Evolutionary conservation across 495 filamentous ascomycete genomes (phyloP).

Genomic region (Xylaria intraflava): DNA sequence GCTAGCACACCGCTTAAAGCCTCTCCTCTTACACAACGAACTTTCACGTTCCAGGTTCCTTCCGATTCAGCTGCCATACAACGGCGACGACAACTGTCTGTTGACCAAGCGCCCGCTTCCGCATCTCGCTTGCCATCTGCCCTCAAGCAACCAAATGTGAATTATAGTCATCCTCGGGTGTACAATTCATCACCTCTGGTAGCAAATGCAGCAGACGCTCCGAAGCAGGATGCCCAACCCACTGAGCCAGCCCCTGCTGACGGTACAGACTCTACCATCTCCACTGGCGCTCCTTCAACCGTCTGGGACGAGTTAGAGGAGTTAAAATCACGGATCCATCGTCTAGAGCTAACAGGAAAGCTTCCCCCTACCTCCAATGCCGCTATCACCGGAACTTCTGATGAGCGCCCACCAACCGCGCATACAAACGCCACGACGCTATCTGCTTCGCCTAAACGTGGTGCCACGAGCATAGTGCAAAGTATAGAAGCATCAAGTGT

Average conservation of each 20-base stretch:
- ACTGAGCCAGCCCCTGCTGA: slow-evolving; percentile 39
- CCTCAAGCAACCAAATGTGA: slow-evolving; percentile 51
- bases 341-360: slow-evolving; percentile 86
- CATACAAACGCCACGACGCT: slow-evolving; percentile 90
- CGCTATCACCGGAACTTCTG: slow-evolving; percentile 65
- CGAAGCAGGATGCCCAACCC: slow-evolving; percentile 26
- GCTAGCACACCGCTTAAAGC: slow-evolving; percentile 24
- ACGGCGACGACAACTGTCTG: slow-evolving; percentile 32
- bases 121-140: slow-evolving; percentile 33
- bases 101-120: slow-evolving; percentile 28
- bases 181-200: slow-evolving; percentile 53
- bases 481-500: slow-evolving; percentile 22
- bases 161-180: slow-evolving; percentile 45
- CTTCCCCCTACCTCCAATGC: slow-evolving; percentile 72
- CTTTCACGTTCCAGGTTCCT: slow-evolving; percentile 35
- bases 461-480: slow-evolving; percentile 42
- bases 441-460: slow-evolving; percentile 75
- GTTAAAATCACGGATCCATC: slow-evolving; percentile 85
- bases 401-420: slow-evolving; percentile 81
- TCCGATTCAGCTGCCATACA: slow-evolving; percentile 41
- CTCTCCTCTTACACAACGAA: slow-evolving; percentile 38
- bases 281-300: slow-evolving; percentile 80
- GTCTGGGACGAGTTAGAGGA: slow-evolving; percentile 99
- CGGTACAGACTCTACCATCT: slow-evolving; percentile 74
- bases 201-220: slow-evolving; percentile 37